Percentiles rank a stretch among this genome's conserved stretches.
Conservation (phyloP, 208 protist species). For the Tritrichomonas musculus region DNA sequence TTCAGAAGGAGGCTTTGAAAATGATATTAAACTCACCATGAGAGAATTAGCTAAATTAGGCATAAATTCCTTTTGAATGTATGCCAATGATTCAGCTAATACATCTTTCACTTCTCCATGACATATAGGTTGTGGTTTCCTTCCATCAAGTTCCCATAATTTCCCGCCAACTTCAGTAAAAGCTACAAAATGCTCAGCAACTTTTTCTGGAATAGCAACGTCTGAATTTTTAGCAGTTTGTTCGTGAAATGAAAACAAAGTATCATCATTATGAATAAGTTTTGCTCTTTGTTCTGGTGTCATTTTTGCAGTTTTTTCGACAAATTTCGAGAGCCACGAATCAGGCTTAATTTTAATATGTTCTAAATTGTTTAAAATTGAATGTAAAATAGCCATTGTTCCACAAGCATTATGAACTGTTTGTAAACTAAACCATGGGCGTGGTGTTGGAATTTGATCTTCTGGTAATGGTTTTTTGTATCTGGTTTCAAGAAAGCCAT, state of each 20-base stretch:
- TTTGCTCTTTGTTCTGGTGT: constrained; percentile 34
- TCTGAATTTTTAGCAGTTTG: neutral
- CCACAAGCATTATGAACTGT: constrained; percentile 43
- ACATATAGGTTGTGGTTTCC: constrained; percentile 38
- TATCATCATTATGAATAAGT: neutral
- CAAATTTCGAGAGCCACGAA: constrained; percentile 34
- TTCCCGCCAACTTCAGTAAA: constrained; percentile 35
- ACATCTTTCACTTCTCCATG: constrained; percentile 34
- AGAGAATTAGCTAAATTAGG: too few species aligned
- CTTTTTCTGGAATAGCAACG: constrained; percentile 1
- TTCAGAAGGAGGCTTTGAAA: too few species aligned
- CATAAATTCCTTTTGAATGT: neutral
- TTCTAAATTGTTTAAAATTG: constrained; percentile 42
- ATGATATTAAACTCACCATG: too few species aligned
- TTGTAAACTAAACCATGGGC: constrained; percentile 41
- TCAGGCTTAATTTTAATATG: neutral
- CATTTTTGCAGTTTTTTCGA: neutral
- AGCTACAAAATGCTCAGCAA: constrained; percentile 42
- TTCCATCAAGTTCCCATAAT: constrained; percentile 44
- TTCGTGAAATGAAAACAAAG: constrained; percentile 25
- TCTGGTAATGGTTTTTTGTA: too few species aligned
- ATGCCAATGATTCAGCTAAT: neutral
- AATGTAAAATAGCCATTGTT: constrained; percentile 45
- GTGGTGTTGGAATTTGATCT: neutral
- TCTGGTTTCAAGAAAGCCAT: neutral